These are phyloP conservation scores for Pichia ethanolica DNA, from an alignment of 805 yeast species.

Conservation along the genomic window DNA sequence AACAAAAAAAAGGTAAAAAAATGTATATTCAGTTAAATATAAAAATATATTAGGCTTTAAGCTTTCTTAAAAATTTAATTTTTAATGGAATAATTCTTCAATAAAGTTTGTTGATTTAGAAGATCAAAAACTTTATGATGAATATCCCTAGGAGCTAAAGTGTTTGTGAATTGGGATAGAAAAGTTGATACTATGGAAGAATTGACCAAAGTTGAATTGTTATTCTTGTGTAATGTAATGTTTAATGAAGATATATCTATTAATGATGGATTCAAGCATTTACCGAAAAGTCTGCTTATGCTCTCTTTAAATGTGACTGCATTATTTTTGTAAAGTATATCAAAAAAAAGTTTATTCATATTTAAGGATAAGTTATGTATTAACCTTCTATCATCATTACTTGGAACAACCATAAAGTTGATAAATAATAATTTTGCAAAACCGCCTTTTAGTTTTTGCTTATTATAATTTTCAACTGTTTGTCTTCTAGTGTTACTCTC, in stretches of 20 bases:
- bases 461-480: slow-evolving; percentile 19
- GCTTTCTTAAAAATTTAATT: not conserved
- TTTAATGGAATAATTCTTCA: slow-evolving; percentile 2
- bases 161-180: not conserved
- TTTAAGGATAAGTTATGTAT: slow-evolving; percentile 16
- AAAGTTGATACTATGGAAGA: not conserved
- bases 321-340: slow-evolving; percentile 16
- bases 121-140: slow-evolving; percentile 28
- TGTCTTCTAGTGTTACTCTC: slow-evolving; percentile 24
- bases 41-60: too few relatives aligned
- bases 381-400: slow-evolving; percentile 18
- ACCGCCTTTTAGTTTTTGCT: slow-evolving; percentile 17
- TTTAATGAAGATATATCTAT: slow-evolving; percentile 24
- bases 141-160: slow-evolving; percentile 10
- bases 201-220: slow-evolving; percentile 3
- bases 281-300: slow-evolving; percentile 8
- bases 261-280: slow-evolving; percentile 5
- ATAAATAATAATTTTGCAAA: slow-evolving; percentile 26
- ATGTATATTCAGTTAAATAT: too few relatives aligned
- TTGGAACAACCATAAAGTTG: slow-evolving; percentile 22
- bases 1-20: not conserved
- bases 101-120: slow-evolving; percentile 16
- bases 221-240: slow-evolving; percentile 12
- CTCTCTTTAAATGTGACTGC: slow-evolving; percentile 3
- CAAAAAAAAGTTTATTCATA: slow-evolving; percentile 16